Evolutionary conservation across 805 yeast genomes (phyloP).

Genomic region (Candida sithepensis): DNA sequence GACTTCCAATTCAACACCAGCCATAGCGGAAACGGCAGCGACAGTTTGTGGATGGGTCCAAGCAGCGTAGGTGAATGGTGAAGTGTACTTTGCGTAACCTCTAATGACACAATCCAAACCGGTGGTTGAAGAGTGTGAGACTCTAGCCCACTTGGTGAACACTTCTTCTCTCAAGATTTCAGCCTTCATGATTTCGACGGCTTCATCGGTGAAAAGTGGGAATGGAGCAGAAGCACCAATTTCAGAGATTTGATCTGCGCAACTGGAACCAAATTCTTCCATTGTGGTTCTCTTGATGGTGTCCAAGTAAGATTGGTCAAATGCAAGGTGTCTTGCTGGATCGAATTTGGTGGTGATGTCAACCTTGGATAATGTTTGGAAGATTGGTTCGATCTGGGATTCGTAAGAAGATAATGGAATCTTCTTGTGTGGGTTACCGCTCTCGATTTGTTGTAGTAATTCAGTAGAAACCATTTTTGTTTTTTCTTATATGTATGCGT

Average conservation of each 20-base stretch:
- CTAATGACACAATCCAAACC: slow-evolving; percentile 49
- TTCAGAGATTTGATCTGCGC: slow-evolving; percentile 46
- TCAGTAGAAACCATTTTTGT: slow-evolving; percentile 30
- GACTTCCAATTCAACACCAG: slow-evolving; percentile 52
- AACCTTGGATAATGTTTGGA: slow-evolving; percentile 12
- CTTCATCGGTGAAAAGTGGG: slow-evolving; percentile 59
- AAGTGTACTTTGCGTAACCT: slow-evolving; percentile 44
- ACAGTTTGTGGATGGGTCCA: slow-evolving; percentile 58
- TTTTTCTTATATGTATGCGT: not conserved
- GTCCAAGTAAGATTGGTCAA: slow-evolving; percentile 33
- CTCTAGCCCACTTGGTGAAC: slow-evolving; percentile 42
- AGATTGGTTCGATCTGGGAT: slow-evolving; percentile 31
- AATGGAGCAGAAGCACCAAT: slow-evolving; percentile 60
- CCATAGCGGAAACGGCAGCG: slow-evolving; percentile 52
- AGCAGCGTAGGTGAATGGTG: slow-evolving; percentile 52
- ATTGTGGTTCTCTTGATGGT: slow-evolving; percentile 39
- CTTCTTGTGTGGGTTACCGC: slow-evolving; percentile 36
- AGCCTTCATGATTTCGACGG: slow-evolving; percentile 53
- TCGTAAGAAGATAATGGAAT: slow-evolving; percentile 34
- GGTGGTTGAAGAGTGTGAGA: slow-evolving; percentile 39
- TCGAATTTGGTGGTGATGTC: slow-evolving; percentile 33
- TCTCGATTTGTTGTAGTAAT: slow-evolving; percentile 30
- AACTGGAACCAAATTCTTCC: slow-evolving; percentile 46
- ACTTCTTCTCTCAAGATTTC: slow-evolving; percentile 47
- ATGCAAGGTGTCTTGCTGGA: slow-evolving; percentile 36